Evolutionary conservation across 2,329 filamentous ascomycete genomes (phyloP).

Genomic region (Colletotrichum gloeosporioides): DNA sequence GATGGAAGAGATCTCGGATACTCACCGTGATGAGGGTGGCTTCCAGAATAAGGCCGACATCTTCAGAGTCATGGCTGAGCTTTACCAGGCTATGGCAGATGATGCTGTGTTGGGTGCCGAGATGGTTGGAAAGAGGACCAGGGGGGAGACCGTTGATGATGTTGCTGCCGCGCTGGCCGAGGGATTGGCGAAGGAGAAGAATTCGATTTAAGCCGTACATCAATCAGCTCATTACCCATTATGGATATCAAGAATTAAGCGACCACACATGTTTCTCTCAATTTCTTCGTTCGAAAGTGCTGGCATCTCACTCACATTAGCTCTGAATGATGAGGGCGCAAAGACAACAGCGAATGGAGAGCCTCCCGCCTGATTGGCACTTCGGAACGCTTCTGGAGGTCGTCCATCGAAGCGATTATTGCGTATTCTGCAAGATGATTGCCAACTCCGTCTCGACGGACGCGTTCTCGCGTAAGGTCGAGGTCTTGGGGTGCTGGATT

Average conservation of each 20-base stretch:
- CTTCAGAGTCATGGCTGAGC: slow-evolving; percentile 64
- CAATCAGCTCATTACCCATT: fast-evolving
- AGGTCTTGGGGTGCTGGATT: background rate
- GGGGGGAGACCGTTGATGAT: slow-evolving; percentile 62
- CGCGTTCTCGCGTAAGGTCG: background rate
- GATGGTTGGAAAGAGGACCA: slow-evolving; percentile 58
- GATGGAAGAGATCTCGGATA: slow-evolving; percentile 77
- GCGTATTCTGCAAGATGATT: background rate
- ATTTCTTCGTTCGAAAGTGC: background rate
- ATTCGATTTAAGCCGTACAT: background rate
- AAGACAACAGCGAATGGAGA: background rate
- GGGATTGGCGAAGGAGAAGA: slow-evolving; percentile 46
- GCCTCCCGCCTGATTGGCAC: background rate
- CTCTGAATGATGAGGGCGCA: too few species aligned
- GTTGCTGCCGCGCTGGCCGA: slow-evolving; percentile 56
- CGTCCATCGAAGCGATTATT: background rate
- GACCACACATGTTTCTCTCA: fast-evolving
- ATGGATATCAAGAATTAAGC: background rate
- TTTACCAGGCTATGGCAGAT: slow-evolving; percentile 67
- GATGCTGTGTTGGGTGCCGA: slow-evolving; percentile 65
- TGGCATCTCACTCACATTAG: too few species aligned
- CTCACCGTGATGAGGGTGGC: slow-evolving; percentile 68
- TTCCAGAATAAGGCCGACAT: slow-evolving; percentile 54
- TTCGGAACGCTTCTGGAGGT: background rate
- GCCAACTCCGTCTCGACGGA: background rate